Evolutionary conservation across 2,329 filamentous ascomycete species (phyloP), one percentile per base, ranked within the genome.

Genomic region (Fusarium sp.): DNA sequence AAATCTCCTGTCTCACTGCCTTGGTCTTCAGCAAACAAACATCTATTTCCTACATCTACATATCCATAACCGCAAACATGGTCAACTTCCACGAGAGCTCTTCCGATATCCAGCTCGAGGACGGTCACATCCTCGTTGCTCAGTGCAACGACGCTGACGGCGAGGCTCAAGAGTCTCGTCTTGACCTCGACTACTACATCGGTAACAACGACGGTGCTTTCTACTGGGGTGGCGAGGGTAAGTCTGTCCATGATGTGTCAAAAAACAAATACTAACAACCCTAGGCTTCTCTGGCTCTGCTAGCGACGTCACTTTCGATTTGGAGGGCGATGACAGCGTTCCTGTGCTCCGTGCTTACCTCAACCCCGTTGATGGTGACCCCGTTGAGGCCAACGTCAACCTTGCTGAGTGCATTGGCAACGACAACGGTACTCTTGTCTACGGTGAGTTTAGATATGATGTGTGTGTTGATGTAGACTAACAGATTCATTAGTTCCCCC

Each of bases 361-460:
- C 30, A 70, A 59, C 38, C 79, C 81, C 30, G 47, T 74, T 2
- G 77, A 84, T 0, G 85, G 85, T 38, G 77, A 86, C 19, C 52
- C 57, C 2, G 58, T 77, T 3, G 58, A 75, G 8, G 75, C 79
- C 36, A 81, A 89, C 68, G 65, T 89, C 66, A 88, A 89, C 78
- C 80, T 89, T 7, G 74, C 81, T 4, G 85, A 88, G 81, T 78
- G 83, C 59, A 80, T 89, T 53, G 75, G 76, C 59, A 89, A 89
- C 76, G 68, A 82, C 20, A 73, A 85, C 67, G 86, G 87, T n/a
- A 30, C 20, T 26, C 44, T 73, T 2, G 48, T 71, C 34, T 73
- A 39, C 12, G 49, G 71, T 73, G 12, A 10, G 68, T 53, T n/a
- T 9, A 8, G 6, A 15, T 19, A 1, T 21, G 1, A 4, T 4